Evolutionary conservation across 2,329 filamentous ascomycete genomes (phyloP).

Genomic region (Drechslerella coelobrocha): DNA sequence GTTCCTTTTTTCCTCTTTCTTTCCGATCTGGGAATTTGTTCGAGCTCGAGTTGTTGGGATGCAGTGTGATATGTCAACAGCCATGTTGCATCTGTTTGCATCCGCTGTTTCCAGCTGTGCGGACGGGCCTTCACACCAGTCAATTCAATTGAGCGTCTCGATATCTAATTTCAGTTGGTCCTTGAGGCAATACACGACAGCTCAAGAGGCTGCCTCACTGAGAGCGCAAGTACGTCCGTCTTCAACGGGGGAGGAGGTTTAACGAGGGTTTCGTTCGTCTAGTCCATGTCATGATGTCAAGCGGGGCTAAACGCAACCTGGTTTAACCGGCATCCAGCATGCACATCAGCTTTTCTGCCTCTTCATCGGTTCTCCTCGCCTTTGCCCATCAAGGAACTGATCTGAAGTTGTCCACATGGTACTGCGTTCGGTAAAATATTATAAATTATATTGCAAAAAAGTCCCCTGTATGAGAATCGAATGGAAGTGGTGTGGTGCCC

Average conservation of each 20-base stretch:
- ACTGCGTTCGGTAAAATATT: conserved; percentile 46
- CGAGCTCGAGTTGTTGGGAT: conserved; percentile 39
- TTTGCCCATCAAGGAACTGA: conserved; percentile 45
- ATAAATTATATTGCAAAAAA: conserved; percentile 16
- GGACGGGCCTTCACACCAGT: conserved; percentile 1
- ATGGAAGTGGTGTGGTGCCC: neutral
- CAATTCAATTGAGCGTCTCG: conserved; percentile 6
- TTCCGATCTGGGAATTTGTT: conserved; percentile 1
- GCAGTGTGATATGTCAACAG: conserved; percentile 36
- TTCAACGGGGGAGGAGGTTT: neutral
- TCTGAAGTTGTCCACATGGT: conserved; percentile 42
- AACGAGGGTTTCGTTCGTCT: neutral
- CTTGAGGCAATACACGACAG: neutral
- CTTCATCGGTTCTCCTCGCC: conserved; percentile 8
- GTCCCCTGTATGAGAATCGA: conserved; percentile 15
- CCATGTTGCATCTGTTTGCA: conserved; percentile 10
- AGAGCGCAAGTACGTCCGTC: too few relatives aligned
- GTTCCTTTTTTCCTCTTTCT: conserved; percentile 24
- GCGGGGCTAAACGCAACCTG: conserved; percentile 42
- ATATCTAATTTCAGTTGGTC: neutral
- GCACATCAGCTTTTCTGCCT: conserved; percentile 17
- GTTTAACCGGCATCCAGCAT: conserved; percentile 34
- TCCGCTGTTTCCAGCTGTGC: conserved; percentile 14
- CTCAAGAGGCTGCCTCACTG: neutral
- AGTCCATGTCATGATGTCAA: conserved; percentile 31